Evolutionary conservation across 2,329 filamentous ascomycete species (phyloP).

Genomic region (Diplodia corticola): DNA sequence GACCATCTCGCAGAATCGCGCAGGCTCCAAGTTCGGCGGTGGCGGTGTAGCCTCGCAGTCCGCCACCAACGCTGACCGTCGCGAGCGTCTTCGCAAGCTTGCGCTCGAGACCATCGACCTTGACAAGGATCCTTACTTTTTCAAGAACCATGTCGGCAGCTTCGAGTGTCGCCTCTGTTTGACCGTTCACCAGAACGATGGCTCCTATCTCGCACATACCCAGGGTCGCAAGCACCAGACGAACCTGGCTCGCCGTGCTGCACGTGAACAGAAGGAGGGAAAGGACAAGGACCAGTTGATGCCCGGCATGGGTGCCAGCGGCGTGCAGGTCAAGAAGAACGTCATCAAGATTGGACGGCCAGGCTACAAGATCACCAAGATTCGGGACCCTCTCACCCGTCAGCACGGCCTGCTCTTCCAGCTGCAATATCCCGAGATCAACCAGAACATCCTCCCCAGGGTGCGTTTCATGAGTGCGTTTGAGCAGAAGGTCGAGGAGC

Average conservation of each 20-base stretch:
- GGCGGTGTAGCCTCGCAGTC: conserved; percentile 93
- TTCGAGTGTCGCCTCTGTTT: conserved; percentile 97
- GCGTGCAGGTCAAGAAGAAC: conserved; percentile 67
- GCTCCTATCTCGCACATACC: conserved; percentile 96
- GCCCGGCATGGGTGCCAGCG: conserved; percentile 69
- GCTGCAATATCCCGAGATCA: conserved; percentile 91
- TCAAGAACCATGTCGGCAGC: conserved; percentile 98
- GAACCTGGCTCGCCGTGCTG: conserved; percentile 90
- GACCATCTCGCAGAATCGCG: conserved; percentile 67
- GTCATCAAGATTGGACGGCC: conserved; percentile 93
- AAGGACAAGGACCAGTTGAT: conserved; percentile 69
- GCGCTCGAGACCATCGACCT: conserved; percentile 98
- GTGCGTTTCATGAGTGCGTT: conserved; percentile 98
- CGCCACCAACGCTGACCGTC: conserved; percentile 93
- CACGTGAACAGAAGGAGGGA: conserved; percentile 91
- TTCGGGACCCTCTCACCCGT: conserved; percentile 80
- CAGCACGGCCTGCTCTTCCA: conserved; percentile 95
- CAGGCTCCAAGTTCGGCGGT: conserved; percentile 95
- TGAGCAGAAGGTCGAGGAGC: conserved; percentile 92
- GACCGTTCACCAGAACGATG: conserved; percentile 98
- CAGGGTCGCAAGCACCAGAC: conserved; percentile 99
- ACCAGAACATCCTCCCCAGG: conserved; percentile 70
- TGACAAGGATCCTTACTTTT: conserved; percentile 99
- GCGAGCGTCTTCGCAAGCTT: conserved; percentile 95
- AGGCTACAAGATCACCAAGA: conserved; percentile 97